Base-by-base conservation (phyloP, 2,329 filamentous ascomycete genomes). In the Monilinia aucupariae region DNA sequence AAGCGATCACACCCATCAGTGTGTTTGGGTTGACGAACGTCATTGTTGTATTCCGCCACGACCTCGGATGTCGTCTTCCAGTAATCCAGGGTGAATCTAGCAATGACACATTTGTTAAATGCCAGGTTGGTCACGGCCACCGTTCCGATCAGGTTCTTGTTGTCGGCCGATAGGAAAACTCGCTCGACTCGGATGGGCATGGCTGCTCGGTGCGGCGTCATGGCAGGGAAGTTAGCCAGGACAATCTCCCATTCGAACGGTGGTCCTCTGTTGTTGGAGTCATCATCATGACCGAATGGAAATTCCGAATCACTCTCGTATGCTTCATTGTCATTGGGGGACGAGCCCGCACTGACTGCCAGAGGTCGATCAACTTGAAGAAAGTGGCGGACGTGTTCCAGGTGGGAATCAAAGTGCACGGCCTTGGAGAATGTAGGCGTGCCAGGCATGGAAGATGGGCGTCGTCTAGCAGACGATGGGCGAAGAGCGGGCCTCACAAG, bases 1-100 rank as follows among this genome's bases (percentile, higher is more conserved):
- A 99, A 99, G 47, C 91, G 85, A 75, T 99, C 94, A 70, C 88
- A 88, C 54, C 88, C 86, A 69, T 88, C 81, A 27, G 84, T 78
- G 4, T 79, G 79, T 49, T 88, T 84, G 68, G 84, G 84, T 34
- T 85, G 85, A 50, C 86, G 85, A 52, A 93, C 83, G 76, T 94
- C 90, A 66, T 90, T 85, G 74, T 87, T 88, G 78, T 85, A 99
- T 71, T 97, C 92, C n/a, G 91, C 93, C 45, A 83, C 82, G 1
- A 97, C 89, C 74, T 99, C 94, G 0, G 94, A 99, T 0, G 92
- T 96, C 0, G 94, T 99, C 81, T 96, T 96, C 94, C 94, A 99
- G 78, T 96, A 94, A 75, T 99, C 94, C 53, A 97, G 83, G 0
- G 94, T 99, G 76, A 99, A 99, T 58, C 94, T 86, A 75, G 91